Evolutionary conservation across 1,284 basidiomycete species (phyloP).

Genomic region (Rhodotorula sp.): DNA sequence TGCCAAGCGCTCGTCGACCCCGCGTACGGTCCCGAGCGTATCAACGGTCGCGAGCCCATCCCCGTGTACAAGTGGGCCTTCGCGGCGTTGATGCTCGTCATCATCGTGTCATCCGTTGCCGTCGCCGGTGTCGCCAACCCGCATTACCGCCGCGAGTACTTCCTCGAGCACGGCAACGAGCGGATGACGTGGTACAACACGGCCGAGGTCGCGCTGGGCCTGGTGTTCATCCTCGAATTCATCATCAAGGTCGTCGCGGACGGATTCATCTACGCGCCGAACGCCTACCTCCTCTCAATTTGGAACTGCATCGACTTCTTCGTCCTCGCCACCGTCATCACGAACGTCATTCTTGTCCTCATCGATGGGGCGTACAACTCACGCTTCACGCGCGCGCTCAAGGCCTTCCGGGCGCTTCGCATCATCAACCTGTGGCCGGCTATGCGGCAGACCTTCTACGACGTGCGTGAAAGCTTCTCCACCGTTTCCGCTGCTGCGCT

Average conservation of each 20-base stretch:
- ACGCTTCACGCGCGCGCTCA: constrained; percentile 79
- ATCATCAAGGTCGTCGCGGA: constrained; percentile 90
- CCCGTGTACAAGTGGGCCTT: constrained; percentile 67
- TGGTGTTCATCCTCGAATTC: constrained; percentile 80
- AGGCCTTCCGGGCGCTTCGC: constrained; percentile 84
- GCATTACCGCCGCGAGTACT: constrained; percentile 76
- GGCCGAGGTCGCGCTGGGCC: constrained; percentile 73
- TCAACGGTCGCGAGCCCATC: constrained; percentile 47
- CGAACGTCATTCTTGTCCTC: not conserved
- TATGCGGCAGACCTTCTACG: constrained; percentile 87
- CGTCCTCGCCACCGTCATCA: constrained; percentile 44
- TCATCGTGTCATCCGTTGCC: constrained; percentile 81
- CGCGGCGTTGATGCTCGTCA: constrained; percentile 70
- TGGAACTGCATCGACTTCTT: constrained; percentile 93
- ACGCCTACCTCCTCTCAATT: constrained; percentile 85
- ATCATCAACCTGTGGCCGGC: constrained; percentile 84
- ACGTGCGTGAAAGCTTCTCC: constrained; percentile 43
- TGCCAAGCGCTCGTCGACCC: constrained; percentile 86
- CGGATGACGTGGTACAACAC: constrained; percentile 86
- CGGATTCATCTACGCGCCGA: constrained; percentile 85
- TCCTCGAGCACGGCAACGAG: constrained; percentile 61
- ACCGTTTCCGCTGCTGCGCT: too few relatives aligned
- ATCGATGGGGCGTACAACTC: not conserved
- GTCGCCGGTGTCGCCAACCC: constrained; percentile 85
- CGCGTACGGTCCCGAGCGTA: constrained; percentile 61